Base-by-base conservation (phyloP, 345 rosid species). In the Salix viminalis region DNA sequence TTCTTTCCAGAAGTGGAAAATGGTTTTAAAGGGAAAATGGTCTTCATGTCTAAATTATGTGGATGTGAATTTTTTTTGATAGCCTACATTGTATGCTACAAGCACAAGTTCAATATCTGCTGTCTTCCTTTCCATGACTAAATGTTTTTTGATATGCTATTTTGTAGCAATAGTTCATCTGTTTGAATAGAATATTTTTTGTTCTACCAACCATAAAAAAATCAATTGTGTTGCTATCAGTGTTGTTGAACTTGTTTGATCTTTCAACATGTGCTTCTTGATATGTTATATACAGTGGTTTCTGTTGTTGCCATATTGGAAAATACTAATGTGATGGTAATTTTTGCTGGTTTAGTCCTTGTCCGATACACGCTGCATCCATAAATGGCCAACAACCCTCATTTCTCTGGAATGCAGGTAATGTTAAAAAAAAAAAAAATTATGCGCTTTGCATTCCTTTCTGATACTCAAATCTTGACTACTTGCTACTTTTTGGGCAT, bases 331-430 rank as follows among this genome's bases (percentile, higher is more conserved):
- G n/a, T 54, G 18, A 24, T 48, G 48, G 48, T 32, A 69, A 72
- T 76, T 70, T 70, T 70, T 65, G n/a, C 68, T 26, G 68, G 68
- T 14, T 65, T 65, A 65, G 68, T 30, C 32, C 21, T 65, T 65
- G 68, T 68, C 46, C 67, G 75, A 75, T 79, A 84, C 79, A 75
- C 61, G 6, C 76, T 46, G 69, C 54, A 46, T 82, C 79, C 83
- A 62, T 77, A 75, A 82, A 92, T 94, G 98, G 88, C 91, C 66
- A 94, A 91, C 74, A 91, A 92, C 75, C 85, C 90, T 60, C 94
- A 89, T 61, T 90, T 85, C 84, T 84, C 92, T 54, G 87, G 92
- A 79, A 74, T 85, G 76, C 93, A 89, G 97, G 97, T 92, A 87
- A 73, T 62, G 10, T 52, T 50, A 12, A 12, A 24, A 15, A 5